phyloP scores from a whole-genome alignment of 352 stramenopile species.

The Blastocystis sp. region DNA sequence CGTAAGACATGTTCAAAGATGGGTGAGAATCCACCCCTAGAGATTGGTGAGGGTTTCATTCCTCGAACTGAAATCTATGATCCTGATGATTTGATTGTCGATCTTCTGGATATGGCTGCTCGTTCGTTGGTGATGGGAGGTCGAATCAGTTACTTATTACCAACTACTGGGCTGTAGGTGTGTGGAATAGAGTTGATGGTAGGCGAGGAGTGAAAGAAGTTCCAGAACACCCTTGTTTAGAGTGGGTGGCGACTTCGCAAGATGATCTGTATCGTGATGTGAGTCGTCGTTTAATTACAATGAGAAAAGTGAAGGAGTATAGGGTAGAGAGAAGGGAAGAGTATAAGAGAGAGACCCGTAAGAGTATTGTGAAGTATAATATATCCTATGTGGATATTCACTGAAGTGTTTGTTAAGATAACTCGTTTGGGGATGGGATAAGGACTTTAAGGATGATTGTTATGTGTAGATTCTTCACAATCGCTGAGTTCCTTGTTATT shows the following conservation, averaged over 20 bases:
- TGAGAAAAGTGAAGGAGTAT: constrained; percentile 76
- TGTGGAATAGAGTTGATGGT: background rate
- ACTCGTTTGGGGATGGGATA: too few species aligned
- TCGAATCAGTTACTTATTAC: constrained; percentile 81
- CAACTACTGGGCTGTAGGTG: constrained; percentile 78
- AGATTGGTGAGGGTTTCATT: constrained; percentile 87
- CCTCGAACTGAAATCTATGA: constrained; percentile 89
- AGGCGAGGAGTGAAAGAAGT: constrained; percentile 76
- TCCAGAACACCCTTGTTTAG: constrained; percentile 76
- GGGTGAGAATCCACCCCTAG: constrained; percentile 67
- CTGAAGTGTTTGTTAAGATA: background rate
- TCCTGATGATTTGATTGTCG: constrained; percentile 91
- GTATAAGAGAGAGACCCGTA: constrained; percentile 8
- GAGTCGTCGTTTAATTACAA: constrained; percentile 80
- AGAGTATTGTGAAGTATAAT: constrained; percentile 14
- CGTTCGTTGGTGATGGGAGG: constrained; percentile 77
- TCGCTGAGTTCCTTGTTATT: too few species aligned
- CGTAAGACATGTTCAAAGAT: constrained; percentile 81
- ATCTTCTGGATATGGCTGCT: constrained; percentile 87
- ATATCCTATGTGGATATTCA: constrained; percentile 17
- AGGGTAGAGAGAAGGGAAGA: constrained; percentile 40
- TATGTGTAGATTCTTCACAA: too few species aligned
- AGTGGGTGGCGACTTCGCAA: constrained; percentile 78
- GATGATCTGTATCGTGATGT: constrained; percentile 82
- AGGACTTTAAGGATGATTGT: too few species aligned